Evolutionary conservation across 768 basidiomycete genomes (phyloP), one percentile per base, ranked within the genome.

Genomic region (Jaapia argillacea): DNA sequence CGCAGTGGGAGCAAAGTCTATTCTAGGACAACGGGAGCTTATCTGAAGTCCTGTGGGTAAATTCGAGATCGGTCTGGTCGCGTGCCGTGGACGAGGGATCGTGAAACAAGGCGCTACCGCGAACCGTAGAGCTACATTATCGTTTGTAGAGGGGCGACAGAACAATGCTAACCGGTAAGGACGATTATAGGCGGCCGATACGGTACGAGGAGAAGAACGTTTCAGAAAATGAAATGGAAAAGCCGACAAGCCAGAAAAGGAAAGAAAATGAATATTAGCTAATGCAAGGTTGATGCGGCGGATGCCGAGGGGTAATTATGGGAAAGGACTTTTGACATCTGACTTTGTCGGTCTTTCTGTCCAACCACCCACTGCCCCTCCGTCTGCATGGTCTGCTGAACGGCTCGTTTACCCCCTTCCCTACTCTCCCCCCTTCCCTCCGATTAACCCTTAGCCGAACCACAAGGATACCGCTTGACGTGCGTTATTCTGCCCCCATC

Each of bases 381-480:
- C 10, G 10, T 33, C 28, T 16, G 28, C 10, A 33, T 33, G 28
- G 28, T 33, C 28, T 16, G 10, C 16, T 33, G 28, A 33, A 33
- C 28, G 28, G 28, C 28, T 16, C 28, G 28, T 33, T 33, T 16
- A 33, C 44, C 50, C 53, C 48, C 50, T 54, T 42, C 53, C 48
- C 50, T 54, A 42, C 53, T 57, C 53, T 51, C 54, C 54, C 53
- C 47, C 52, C 52, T 47, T 50, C 53, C 50, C 53, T 56, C 70
- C 69, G 69, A 62, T 54, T 40, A 48, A 53, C 70, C 70, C 28
- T 33, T 64, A 63, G 68, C 66, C 70, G 70, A 57, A 55, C n/a
- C 51, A 57, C 69, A 72, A 72, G 70, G 70, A 72, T 66, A 62
- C 64, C 70, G 70, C 70, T 65, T 72, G 70, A 68, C 46, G 70